phyloP scores from a whole-genome alignment of 2,329 filamentous ascomycete species.

The Claviceps humidiphila region DNA sequence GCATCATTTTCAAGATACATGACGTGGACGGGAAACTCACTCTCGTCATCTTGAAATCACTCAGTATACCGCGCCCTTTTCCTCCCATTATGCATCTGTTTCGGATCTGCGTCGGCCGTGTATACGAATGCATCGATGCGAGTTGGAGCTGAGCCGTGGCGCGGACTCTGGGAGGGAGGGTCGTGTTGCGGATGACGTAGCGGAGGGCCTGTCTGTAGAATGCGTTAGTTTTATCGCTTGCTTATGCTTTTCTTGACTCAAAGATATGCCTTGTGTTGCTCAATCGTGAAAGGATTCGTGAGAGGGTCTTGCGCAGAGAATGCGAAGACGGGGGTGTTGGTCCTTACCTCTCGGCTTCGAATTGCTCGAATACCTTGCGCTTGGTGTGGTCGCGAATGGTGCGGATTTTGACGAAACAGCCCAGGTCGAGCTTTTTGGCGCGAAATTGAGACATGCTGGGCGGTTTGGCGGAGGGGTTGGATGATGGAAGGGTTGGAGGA shows the following conservation, averaged over 20 bases:
- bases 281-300: not conserved
- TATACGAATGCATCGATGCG: conserved; percentile 92
- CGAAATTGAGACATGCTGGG: conserved; percentile 70
- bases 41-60: conserved; percentile 82
- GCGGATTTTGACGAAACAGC: conserved; percentile 75
- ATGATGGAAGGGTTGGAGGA: not conserved
- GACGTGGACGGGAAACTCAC: conserved; percentile 39
- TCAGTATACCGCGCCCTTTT: conserved; percentile 78
- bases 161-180: conserved; percentile 66
- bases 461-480: not conserved
- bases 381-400: conserved; percentile 93
- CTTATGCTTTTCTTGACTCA: not conserved
- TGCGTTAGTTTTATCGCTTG: not conserved
- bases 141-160: conserved; percentile 89
- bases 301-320: not conserved
- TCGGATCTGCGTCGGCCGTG: conserved; percentile 80
- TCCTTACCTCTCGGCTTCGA: conserved; percentile 77
- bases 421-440: conserved; percentile 78
- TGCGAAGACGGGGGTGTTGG: not conserved
- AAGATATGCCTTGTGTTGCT: not conserved
- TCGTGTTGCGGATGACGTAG: conserved; percentile 89
- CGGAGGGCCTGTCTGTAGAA: conserved; percentile 67
- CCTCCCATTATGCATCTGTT: conserved; percentile 89
- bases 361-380: conserved; percentile 77
- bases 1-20: no score